These are phyloP conservation scores for Phlyctochytrium bullatum DNA, from an alignment of 192 early-diverging fungal genomes.

Conservation along the genomic window DNA sequence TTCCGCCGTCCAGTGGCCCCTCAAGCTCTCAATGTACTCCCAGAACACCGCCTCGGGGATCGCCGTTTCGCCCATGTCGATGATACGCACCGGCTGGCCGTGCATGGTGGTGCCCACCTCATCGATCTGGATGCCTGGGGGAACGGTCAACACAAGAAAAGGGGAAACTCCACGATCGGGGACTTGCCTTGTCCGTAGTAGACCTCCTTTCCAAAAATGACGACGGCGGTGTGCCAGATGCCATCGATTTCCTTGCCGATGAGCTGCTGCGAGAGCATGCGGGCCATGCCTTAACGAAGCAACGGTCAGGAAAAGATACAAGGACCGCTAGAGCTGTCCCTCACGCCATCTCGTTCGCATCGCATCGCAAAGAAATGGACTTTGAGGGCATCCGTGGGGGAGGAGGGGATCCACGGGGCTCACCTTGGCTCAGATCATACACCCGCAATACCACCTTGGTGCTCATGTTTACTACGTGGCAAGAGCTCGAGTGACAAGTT, in stretches of 20 bases:
- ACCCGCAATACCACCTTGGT: background rate
- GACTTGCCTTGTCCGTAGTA: constrained; percentile 82
- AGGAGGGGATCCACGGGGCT: background rate
- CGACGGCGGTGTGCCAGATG: constrained; percentile 76
- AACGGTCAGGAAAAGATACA: background rate
- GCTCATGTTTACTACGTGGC: background rate
- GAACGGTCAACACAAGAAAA: too few species aligned
- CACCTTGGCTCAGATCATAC: background rate
- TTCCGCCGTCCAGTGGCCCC: constrained; percentile 52
- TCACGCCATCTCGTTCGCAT: too few species aligned
- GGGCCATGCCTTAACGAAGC: constrained; percentile 67
- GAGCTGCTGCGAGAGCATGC: constrained; percentile 58
- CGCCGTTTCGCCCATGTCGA: constrained; percentile 77
- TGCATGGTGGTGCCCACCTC: constrained; percentile 54
- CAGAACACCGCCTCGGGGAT: constrained; percentile 65
- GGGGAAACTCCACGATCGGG: too few species aligned
- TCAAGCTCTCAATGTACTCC: constrained; percentile 69
- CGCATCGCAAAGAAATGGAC: too few species aligned
- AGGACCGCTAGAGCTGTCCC: too few species aligned
- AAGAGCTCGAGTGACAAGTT: background rate
- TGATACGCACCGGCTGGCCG: constrained; percentile 61
- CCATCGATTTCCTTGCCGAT: constrained; percentile 70
- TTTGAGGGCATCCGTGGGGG: background rate
- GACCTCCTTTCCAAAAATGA: constrained; percentile 72
- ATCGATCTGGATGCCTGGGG: constrained; percentile 56